These are phyloP conservation scores for Phaeomoniella chlamydospora DNA, from an alignment of 2,329 filamentous ascomycete genomes.

Conservation along the genomic window DNA sequence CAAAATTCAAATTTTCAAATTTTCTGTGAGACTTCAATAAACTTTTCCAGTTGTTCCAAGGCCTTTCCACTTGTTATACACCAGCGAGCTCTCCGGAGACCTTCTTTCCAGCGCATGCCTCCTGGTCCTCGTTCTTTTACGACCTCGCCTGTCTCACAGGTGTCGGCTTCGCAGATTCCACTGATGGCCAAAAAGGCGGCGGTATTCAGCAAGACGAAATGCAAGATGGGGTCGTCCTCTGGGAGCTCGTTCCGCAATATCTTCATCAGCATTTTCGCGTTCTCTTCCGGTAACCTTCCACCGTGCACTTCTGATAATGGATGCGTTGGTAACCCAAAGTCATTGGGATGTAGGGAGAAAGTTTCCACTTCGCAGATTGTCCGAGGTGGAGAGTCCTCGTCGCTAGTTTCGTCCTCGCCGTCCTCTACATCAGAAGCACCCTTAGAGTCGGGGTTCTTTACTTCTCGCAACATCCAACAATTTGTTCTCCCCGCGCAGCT, in stretches of 20 bases:
- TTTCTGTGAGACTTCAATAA: constrained; percentile 67
- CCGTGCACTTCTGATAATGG: constrained; percentile 65
- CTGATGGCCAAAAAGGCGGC: constrained; percentile 75
- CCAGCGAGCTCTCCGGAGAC: constrained; percentile 74
- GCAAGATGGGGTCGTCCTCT: constrained; percentile 67
- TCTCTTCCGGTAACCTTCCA: constrained; percentile 73
- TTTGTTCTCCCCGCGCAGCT: constrained; percentile 78
- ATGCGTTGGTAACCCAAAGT: constrained; percentile 72
- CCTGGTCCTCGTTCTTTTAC: constrained; percentile 72
- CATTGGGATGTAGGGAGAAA: constrained; percentile 65
- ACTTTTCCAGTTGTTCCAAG: constrained; percentile 67
- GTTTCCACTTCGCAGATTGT: constrained; percentile 36
- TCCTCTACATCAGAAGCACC: constrained; percentile 11
- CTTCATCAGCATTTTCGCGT: constrained; percentile 67
- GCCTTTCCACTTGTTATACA: constrained; percentile 76
- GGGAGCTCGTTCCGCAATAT: constrained; percentile 62
- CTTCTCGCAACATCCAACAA: constrained; percentile 65
- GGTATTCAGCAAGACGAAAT: constrained; percentile 91
- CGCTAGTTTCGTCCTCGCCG: constrained; percentile 26
- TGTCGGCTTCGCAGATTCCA: constrained; percentile 73
- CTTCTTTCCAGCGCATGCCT: constrained; percentile 87
- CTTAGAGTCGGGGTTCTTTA: constrained; percentile 28
- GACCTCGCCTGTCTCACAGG: constrained; percentile 69
- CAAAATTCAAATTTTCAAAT: constrained; percentile 13
- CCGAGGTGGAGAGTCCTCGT: constrained; percentile 22